Evolutionary conservation across 331 rosid species (phyloP), one percentile per base, ranked within the genome.

Genomic region (Cydonia oblonga): DNA sequence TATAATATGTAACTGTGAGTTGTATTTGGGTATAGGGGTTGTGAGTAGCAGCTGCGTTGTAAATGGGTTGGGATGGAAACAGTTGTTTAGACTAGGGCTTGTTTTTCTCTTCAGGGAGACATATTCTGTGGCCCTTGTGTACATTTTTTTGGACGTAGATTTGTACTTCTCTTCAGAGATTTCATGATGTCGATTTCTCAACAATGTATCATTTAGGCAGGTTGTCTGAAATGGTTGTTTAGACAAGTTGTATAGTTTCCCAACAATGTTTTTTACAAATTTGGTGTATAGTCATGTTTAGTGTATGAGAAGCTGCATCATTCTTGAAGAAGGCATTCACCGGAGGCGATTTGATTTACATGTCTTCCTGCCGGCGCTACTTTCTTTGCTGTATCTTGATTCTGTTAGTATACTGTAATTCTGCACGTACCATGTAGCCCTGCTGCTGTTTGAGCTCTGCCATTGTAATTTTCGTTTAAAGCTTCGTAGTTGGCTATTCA

Each of bases 1-100:
- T 61, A 20, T 69, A 60, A 60, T 42, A 42, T 68, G 30, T 61
- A 11, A 66, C 62, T 7, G 16, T 10, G 8, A 70, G 19, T n/a
- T 59, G 64, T 66, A 49, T 53, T 65, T 32, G 75, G 59, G 25
- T 22, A 33, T 67, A 66, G 73, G 75, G 67, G 20, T 76, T 30
- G 24, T 19, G 75, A n/a, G 80, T 70, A 28, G 20, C 32, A 63
- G 56, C 40, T 74, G 22, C 20, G 5, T 13, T 63, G 57, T 52
- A 73, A 66, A 60, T 70, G 66, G 12, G 46, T 51, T 59, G 51
- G 20, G 69, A 62, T 23, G 8, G 68, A 61, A 35, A 61, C 49
- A 10, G 6, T n/a, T 49, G 33, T 65, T 67, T 58, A 0, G 23
- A 23, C 28, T 23, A 63, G 56, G 62, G 29, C 26, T 5, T 29